Conservation (phyloP, 371 early-diverging fungal species). For the Haplosporangium sp. region DNA sequence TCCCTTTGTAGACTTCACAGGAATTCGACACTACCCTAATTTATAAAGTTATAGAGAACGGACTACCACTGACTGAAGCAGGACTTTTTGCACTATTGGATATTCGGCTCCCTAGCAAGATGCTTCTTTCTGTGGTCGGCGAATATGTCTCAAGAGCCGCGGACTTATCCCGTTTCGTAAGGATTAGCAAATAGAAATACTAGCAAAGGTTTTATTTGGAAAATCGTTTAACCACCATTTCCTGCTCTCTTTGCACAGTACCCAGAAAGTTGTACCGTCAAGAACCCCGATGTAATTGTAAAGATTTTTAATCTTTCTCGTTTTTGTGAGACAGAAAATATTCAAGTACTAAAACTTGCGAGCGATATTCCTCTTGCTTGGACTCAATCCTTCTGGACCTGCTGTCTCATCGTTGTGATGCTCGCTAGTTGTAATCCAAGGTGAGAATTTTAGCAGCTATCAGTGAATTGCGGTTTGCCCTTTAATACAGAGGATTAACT, state of each 20-base stretch:
- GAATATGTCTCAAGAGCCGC: constrained; percentile 46
- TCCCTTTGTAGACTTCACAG: constrained; percentile 30
- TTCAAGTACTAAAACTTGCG: constrained; percentile 22
- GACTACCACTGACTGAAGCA: constrained; percentile 33
- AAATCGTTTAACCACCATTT: background rate
- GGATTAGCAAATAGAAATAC: background rate
- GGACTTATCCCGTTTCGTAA: constrained; percentile 48
- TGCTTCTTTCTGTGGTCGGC: constrained; percentile 30
- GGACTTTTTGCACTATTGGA: constrained; percentile 34
- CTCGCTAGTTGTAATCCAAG: constrained; percentile 50
- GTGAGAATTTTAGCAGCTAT: constrained; percentile 6
- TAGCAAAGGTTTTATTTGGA: background rate
- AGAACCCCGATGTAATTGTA: constrained; percentile 41
- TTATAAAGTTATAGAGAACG: constrained; percentile 39
- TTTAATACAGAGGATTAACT: background rate
- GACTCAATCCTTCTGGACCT: constrained; percentile 47
- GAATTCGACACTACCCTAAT: constrained; percentile 44
- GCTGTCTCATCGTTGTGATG: constrained; percentile 35
- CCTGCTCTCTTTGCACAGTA: constrained; percentile 12
- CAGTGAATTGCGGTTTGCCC: too few relatives aligned
- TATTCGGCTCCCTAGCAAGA: constrained; percentile 32
- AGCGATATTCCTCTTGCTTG: constrained; percentile 39
- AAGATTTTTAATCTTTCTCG: constrained; percentile 38
- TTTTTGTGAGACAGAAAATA: constrained; percentile 28
- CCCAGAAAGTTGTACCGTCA: constrained; percentile 35